Base-by-base conservation (phyloP, 1,284 basidiomycete genomes). In the Tilletia horrida region DNA sequence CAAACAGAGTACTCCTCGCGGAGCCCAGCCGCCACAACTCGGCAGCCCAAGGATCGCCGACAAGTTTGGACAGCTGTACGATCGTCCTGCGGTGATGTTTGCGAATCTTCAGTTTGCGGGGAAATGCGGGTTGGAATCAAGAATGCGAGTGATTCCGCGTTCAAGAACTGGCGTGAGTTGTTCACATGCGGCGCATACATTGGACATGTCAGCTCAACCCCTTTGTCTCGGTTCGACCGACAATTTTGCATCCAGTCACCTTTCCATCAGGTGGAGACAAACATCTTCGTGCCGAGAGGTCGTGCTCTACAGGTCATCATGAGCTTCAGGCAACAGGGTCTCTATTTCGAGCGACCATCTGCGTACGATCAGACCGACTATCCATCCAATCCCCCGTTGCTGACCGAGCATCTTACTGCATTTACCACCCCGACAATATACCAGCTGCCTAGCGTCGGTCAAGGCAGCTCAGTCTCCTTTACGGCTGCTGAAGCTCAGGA, bases 301-400 rank as follows among this genome's bases (percentile, higher is more conserved):
- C 76, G 13, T 74, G 76, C 0, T 66, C 67, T 9, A 67, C 62
- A 0, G 43, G 64, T 14, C 61, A 66, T 18, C 68, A 68, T 1
- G 23, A 69, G 8, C 35, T 73, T 40, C 25, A n/a, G 16, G 18
- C 18, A 11, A 31, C 21, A n/a, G 55, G 69, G 14, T 50, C 69
- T 11, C 68, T 66, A 7, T 66, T 71, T 6, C 45, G 72, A 21
- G 69, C 71, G 2, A 31, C 57, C 13, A 61, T 25, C 83, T 2
- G 79, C 82, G 2, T 87, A 86, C 76, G 81, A 86, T 84, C 74
- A 86, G 78, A 66, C 86, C 82, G 86, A 88, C 62, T 86, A 92
- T 70, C 79, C 82, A 62, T 74, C 87, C 83, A 78, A 87, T 74
- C 88, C 89, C 9, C 79, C 77, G 71, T 97, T 97, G 83, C 85